phyloP scores from a whole-genome alignment of 495 filamentous ascomycete species.

The Podospora appendiculata region DNA sequence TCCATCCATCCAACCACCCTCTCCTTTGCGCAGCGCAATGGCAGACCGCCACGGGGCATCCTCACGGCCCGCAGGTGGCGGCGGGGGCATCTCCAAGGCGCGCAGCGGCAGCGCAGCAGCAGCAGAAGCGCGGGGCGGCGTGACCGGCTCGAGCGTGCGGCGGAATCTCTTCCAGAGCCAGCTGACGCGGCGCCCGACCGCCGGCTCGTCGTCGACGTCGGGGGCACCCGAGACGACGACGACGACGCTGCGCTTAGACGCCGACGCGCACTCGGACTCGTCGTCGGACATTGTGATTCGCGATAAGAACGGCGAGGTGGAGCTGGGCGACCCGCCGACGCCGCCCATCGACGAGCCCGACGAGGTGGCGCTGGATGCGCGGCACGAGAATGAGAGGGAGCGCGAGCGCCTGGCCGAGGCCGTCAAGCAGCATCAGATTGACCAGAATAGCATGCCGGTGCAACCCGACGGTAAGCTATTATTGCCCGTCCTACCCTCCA shows the following conservation, averaged over 20 bases:
- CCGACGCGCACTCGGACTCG: constrained; percentile 16
- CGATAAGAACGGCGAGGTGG: constrained; percentile 67
- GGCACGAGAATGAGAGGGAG: constrained; percentile 40
- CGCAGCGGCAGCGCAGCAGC: not conserved
- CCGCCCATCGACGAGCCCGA: constrained; percentile 47
- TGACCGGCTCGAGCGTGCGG: constrained; percentile 32
- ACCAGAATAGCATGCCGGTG: constrained; percentile 54
- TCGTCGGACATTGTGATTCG: constrained; percentile 66
- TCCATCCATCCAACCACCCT: too few relatives aligned
- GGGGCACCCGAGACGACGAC: constrained; percentile 6
- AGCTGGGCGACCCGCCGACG: constrained; percentile 54
- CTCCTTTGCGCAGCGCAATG: constrained; percentile 1
- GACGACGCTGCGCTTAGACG: constrained; percentile 24
- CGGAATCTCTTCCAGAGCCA: constrained; percentile 71
- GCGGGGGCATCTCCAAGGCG: not conserved
- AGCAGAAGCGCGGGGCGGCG: not conserved
- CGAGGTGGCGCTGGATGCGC: constrained; percentile 37
- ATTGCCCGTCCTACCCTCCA: not conserved
- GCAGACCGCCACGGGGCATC: constrained; percentile 7
- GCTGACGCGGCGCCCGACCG: constrained; percentile 58
- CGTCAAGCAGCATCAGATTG: constrained; percentile 49
- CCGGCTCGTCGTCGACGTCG: constrained; percentile 20
- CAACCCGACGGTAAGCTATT: constrained; percentile 55
- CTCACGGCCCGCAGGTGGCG: not conserved
- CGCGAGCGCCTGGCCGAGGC: constrained; percentile 43